Percentiles rank a stretch among this genome's conserved stretches.
Evolutionary conservation across 805 yeast genomes (phyloP).

Genomic region (Komagataella mondaviorum): DNA sequence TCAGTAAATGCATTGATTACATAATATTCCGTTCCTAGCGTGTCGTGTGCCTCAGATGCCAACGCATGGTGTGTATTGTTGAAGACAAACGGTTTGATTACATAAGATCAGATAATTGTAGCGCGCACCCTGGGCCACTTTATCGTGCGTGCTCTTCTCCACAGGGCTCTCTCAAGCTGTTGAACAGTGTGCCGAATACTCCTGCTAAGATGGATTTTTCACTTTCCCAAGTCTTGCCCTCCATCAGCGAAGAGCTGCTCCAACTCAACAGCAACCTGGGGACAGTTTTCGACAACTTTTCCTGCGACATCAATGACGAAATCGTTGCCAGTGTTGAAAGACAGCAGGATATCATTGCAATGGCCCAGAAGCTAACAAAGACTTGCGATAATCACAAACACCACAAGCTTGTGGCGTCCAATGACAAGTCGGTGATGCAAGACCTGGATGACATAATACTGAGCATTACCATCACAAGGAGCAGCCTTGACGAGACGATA

Average conservation of each 20-base stretch:
- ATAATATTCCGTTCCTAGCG: too few relatives aligned
- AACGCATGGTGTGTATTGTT: too few relatives aligned
- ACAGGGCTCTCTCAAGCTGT: neutral
- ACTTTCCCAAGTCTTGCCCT: neutral
- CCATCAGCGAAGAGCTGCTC: neutral
- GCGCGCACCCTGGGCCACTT: too few relatives aligned
- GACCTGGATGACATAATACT: neutral
- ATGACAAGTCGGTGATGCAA: neutral
- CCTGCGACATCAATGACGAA: conserved; percentile 7
- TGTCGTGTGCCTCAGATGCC: too few relatives aligned
- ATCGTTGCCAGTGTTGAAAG: conserved; percentile 7
- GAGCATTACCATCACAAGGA: neutral
- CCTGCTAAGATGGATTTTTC: neutral
- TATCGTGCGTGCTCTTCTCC: neutral
- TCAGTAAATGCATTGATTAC: too few relatives aligned
- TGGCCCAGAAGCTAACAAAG: neutral
- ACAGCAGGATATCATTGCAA: neutral
- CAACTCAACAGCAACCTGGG: neutral
- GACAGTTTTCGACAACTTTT: conserved; percentile 5
- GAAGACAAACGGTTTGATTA: too few relatives aligned
- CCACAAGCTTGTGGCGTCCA: neutral
- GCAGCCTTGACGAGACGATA: neutral
- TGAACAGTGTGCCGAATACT: neutral
- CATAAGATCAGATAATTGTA: too few relatives aligned
- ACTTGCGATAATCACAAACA: neutral